Percentiles rank a stretch among this genome's conserved stretches.
These are phyloP conservation scores for Plasmodium chabaudi DNA, from an alignment of 169 alveolate species.

Conservation along the genomic window DNA sequence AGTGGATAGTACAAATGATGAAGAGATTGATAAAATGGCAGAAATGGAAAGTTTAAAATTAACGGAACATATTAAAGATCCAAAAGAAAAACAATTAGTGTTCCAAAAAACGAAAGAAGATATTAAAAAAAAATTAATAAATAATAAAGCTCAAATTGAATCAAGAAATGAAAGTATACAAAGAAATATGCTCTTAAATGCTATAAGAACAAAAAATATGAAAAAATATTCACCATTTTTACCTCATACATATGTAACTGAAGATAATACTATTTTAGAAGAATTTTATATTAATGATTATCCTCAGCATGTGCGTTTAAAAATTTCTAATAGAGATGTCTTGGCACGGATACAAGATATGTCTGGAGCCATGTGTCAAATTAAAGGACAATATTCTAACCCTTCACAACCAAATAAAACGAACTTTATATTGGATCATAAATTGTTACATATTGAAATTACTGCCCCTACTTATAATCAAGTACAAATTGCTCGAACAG, in stretches of 20 bases:
- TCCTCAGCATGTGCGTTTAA: slow-evolving; percentile 91
- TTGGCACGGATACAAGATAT: slow-evolving; percentile 86
- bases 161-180: slow-evolving; percentile 45
- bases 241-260: slow-evolving; percentile 78
- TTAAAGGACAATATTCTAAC: slow-evolving; percentile 88
- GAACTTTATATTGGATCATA: slow-evolving; percentile 78
- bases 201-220: slow-evolving; percentile 38
- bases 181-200: slow-evolving; percentile 43
- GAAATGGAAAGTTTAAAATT: slow-evolving; percentile 48
- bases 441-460: slow-evolving; percentile 88
- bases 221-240: slow-evolving; percentile 54
- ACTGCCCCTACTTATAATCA: slow-evolving; percentile 87
- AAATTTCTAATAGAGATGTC: slow-evolving; percentile 90
- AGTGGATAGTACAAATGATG: slow-evolving; percentile 1
- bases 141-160: slow-evolving; percentile 20
- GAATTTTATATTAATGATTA: slow-evolving; percentile 93
- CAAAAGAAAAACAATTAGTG: slow-evolving; percentile 47
- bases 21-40: slow-evolving; percentile 47
- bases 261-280: slow-evolving; percentile 89
- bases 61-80: slow-evolving; percentile 44
- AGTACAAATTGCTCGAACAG: slow-evolving; percentile 89
- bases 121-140: slow-evolving; percentile 27
- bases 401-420: slow-evolving; percentile 81
- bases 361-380: slow-evolving; percentile 88
- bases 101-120: slow-evolving; percentile 73